phyloP scores from a whole-genome alignment of 768 basidiomycete genomes.

The Leucosporidium creatinivorum region DNA sequence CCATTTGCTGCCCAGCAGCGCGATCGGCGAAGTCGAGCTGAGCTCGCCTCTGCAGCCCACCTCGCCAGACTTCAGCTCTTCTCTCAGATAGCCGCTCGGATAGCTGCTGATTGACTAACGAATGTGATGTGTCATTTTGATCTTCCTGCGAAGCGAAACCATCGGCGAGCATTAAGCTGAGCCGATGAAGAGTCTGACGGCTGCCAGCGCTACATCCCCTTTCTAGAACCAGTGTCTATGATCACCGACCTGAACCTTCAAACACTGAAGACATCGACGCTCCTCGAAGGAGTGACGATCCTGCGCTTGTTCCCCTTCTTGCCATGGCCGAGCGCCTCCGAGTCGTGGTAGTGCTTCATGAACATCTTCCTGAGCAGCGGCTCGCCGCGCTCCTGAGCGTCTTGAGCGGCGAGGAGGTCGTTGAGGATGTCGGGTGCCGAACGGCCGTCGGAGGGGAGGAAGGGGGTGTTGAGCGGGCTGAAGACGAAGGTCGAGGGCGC shows the following conservation, averaged over 20 bases:
- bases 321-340: neutral
- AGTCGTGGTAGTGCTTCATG: neutral
- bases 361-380: neutral
- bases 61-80: too few species aligned
- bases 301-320: neutral
- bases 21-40: too few species aligned
- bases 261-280: neutral
- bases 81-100: too few species aligned
- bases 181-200: too few species aligned
- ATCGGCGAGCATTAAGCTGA: too few species aligned
- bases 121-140: too few species aligned
- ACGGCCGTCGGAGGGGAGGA: constrained; percentile 58
- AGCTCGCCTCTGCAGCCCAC: too few species aligned
- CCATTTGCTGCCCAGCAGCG: too few species aligned
- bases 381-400: neutral
- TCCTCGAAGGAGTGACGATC: neutral
- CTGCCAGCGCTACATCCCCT: too few species aligned
- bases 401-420: neutral
- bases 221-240: constrained; percentile 12
- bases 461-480: constrained; percentile 58
- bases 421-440: constrained; percentile 41
- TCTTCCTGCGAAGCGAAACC: too few species aligned
- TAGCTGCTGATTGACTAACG: too few species aligned
- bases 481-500: constrained; percentile 54
- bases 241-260: neutral